These are phyloP conservation scores for Carex parvula DNA, from an alignment of 176 grass and related monocot genomes.

Conservation along the genomic window DNA sequence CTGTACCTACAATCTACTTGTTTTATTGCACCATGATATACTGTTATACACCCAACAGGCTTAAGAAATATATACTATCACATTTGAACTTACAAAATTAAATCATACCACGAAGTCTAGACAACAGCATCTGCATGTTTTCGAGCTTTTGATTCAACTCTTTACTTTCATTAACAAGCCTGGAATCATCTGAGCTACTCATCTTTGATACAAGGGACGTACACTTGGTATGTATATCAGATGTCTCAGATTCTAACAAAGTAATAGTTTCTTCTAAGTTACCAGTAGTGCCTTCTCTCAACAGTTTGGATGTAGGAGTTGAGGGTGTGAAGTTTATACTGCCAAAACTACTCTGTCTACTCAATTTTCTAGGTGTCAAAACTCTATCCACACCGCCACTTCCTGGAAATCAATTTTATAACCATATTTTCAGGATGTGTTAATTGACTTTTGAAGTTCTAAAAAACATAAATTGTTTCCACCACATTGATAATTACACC, in stretches of 20 bases:
- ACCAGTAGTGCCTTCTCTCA: slow-evolving; percentile 30
- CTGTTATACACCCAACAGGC: slow-evolving; percentile 12
- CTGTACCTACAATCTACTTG: background rate
- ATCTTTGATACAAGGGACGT: slow-evolving; percentile 37
- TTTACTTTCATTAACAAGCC: slow-evolving; percentile 35
- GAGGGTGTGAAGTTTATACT: slow-evolving; percentile 49
- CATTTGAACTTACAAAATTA: slow-evolving; percentile 26
- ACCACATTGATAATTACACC: background rate
- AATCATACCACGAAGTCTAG: slow-evolving; percentile 56
- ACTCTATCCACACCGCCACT: slow-evolving; percentile 68
- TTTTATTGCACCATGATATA: background rate
- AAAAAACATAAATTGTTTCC: background rate
- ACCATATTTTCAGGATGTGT: background rate
- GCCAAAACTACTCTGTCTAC: slow-evolving; percentile 84
- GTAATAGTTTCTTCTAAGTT: slow-evolving; percentile 60
- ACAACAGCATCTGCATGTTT: slow-evolving; percentile 76
- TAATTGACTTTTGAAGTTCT: background rate
- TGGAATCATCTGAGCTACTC: slow-evolving; percentile 34
- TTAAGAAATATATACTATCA: slow-evolving; percentile 32
- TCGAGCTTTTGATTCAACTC: slow-evolving; percentile 63
- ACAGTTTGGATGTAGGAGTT: slow-evolving; percentile 44
- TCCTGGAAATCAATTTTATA: slow-evolving; percentile 44
- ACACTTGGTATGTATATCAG: slow-evolving; percentile 69
- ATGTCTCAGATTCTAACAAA: slow-evolving; percentile 60
- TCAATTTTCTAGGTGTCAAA: slow-evolving; percentile 59